Percentiles rank a stretch among this genome's conserved stretches.
phyloP scores from a whole-genome alignment of 1,284 basidiomycete genomes.

The Pulchroboletus neoregius region DNA sequence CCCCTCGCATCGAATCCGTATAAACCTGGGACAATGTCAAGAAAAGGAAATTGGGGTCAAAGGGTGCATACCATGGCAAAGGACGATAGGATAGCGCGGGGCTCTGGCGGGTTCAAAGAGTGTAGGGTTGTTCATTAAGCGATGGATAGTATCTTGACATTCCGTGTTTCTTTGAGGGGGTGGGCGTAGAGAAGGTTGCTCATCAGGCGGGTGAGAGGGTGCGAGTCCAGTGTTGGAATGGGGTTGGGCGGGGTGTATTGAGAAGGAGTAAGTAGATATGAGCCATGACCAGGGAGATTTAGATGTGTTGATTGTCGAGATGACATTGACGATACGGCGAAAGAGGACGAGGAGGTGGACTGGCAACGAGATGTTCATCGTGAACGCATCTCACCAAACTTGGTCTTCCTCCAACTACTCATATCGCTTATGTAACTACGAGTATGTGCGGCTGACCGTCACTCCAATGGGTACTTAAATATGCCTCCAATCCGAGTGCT shows the following conservation, averaged over 20 bases:
- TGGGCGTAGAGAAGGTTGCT: background rate
- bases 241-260: background rate
- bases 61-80: constrained; percentile 82
- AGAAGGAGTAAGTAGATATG: constrained; percentile 10
- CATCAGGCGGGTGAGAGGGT: background rate
- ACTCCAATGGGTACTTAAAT: constrained; percentile 2
- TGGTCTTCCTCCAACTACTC: background rate
- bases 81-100: constrained; percentile 86
- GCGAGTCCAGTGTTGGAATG: background rate
- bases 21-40: constrained; percentile 54
- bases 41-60: background rate
- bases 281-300: constrained; percentile 20
- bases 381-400: background rate
- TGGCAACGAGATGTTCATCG: constrained; percentile 49
- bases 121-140: constrained; percentile 67
- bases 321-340: constrained; percentile 59
- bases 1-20: constrained; percentile 93
- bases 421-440: too few species aligned
- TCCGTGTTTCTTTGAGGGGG: constrained; percentile 20
- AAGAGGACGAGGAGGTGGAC: constrained; percentile 56
- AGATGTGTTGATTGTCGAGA: constrained; percentile 41
- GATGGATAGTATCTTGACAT: constrained; percentile 58
- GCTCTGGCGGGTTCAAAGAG: constrained; percentile 72
- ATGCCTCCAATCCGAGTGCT: background rate
- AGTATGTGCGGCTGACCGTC: constrained; percentile 21